These are phyloP conservation scores for Termitomyces sp. DNA, from an alignment of 768 basidiomycete species.

Conservation along the genomic window DNA sequence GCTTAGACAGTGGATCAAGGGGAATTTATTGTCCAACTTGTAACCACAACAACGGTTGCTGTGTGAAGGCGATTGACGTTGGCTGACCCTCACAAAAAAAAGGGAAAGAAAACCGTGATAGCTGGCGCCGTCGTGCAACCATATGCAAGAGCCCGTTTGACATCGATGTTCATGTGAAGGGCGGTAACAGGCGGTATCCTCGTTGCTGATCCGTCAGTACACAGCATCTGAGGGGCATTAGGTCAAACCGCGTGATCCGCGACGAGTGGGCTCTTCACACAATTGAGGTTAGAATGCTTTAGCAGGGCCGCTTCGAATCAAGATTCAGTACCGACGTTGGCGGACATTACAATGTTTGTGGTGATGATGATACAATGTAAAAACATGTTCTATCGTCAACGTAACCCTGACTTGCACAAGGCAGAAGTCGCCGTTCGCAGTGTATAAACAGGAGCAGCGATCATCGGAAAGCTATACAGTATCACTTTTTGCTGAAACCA, in stretches of 20 bases:
- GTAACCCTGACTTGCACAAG: background rate
- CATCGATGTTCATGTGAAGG: too few species aligned
- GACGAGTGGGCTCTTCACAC: background rate
- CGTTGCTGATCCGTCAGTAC: background rate
- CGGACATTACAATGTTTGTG: background rate
- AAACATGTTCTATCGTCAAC: too few species aligned
- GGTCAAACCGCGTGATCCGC: background rate
- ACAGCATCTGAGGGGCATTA: constrained; percentile 4
- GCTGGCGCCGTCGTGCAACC: background rate
- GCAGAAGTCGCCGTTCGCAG: too few species aligned
- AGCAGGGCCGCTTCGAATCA: background rate
- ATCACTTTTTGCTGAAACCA: too few species aligned
- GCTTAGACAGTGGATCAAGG: background rate
- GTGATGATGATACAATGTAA: too few species aligned
- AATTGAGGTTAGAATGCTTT: background rate
- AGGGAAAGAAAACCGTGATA: background rate
- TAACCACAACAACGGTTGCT: background rate
- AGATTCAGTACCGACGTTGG: background rate
- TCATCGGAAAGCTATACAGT: too few species aligned
- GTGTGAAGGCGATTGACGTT: background rate
- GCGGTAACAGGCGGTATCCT: background rate
- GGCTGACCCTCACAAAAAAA: background rate
- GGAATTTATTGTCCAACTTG: background rate
- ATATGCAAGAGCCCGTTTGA: background rate
- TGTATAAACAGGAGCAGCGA: too few species aligned